Evolutionary conservation across 2,329 filamentous ascomycete species (phyloP).

Genomic region (Mycosphaerelloides madeirae): DNA sequence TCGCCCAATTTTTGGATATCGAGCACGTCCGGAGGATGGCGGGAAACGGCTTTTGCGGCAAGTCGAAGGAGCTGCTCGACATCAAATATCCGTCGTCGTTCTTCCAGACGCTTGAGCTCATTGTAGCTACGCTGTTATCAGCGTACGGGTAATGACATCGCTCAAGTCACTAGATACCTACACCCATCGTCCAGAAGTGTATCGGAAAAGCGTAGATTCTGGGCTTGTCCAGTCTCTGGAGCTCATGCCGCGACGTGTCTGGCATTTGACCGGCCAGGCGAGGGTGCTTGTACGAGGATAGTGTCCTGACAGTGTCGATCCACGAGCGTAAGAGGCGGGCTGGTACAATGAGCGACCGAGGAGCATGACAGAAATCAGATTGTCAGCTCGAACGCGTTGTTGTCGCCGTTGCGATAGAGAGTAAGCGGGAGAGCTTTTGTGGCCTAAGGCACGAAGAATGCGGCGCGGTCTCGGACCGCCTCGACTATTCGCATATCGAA

Average conservation of each 20-base stretch:
- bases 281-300: not conserved
- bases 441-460: too few species aligned
- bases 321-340: not conserved
- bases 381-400: too few species aligned
- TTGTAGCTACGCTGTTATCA: slow-evolving; percentile 12
- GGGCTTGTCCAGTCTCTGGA: too few species aligned
- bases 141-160: not conserved
- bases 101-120: slow-evolving; percentile 11
- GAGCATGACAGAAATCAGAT: too few species aligned
- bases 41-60: slow-evolving; percentile 27
- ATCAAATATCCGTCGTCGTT: slow-evolving; percentile 14
- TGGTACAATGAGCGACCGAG: too few species aligned
- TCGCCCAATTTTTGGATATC: slow-evolving; percentile 22
- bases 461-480: too few species aligned
- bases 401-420: too few species aligned
- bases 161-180: slow-evolving; percentile 5
- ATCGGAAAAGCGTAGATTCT: slow-evolving; percentile 20
- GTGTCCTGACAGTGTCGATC: not conserved
- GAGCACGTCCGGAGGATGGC: slow-evolving; percentile 19
- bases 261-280: not conserved
- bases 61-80: slow-evolving; percentile 23
- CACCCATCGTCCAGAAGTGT: slow-evolving; percentile 23
- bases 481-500: too few species aligned
- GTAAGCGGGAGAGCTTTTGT: too few species aligned
- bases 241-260: too few species aligned